phyloP scores from a whole-genome alignment of 164 flowering plant genomes.

The Nymphaea colorata region DNA sequence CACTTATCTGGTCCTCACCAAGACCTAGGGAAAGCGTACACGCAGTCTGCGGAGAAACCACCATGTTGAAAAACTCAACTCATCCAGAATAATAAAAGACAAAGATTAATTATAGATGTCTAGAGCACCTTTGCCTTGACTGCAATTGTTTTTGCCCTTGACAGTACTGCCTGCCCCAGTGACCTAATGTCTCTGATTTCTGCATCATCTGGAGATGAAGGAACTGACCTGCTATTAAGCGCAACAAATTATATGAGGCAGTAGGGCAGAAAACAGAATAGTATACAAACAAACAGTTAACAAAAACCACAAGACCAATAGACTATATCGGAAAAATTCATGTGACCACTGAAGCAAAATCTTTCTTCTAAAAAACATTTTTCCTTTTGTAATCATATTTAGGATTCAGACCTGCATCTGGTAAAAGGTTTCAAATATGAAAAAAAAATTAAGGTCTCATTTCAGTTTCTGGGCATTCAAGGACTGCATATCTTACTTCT shows the following conservation, averaged over 20 bases:
- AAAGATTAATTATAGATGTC: not conserved
- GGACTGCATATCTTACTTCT: not conserved
- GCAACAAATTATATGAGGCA: not conserved
- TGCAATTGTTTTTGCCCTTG: conserved; percentile 25
- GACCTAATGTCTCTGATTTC: conserved; percentile 35
- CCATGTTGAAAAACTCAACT: not conserved
- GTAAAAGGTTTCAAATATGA: no score
- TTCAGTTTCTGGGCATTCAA: not conserved
- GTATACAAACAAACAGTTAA: no score
- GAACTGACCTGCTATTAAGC: conserved; percentile 23
- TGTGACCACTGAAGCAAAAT: no score
- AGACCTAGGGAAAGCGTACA: conserved; percentile 57
- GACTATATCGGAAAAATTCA: no score
- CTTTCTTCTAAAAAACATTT: no score
- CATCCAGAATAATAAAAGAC: not conserved
- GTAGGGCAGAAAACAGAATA: no score
- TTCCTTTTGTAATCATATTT: no score
- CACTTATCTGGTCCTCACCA: conserved; percentile 78
- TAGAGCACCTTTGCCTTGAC: conserved; percentile 57
- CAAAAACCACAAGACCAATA: no score
- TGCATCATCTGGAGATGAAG: conserved; percentile 26
- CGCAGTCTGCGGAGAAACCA: conserved; percentile 44
- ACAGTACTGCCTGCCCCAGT: conserved; percentile 20
- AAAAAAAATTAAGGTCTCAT: not conserved
- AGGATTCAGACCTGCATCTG: no score